A percentile compares a stretch with the other conserved stretches of the same genome.
Conservation (phyloP, 2,329 filamentous ascomycete species). For the Blastomyces parvus region DNA sequence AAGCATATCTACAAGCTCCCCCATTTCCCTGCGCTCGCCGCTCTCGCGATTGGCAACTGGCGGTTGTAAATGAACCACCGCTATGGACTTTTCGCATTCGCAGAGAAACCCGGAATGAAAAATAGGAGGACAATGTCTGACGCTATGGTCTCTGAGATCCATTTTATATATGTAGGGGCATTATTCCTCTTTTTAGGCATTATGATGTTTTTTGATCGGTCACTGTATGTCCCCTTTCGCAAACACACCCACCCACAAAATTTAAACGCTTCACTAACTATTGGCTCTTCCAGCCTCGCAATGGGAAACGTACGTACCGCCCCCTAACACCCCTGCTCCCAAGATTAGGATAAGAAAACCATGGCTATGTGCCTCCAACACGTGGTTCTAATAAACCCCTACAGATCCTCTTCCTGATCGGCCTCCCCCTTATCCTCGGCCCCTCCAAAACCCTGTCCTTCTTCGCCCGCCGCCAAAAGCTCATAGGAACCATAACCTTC, state of each 20-base stretch:
- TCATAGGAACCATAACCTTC: conserved; percentile 84
- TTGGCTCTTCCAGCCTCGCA: conserved; percentile 55
- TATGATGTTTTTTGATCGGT: conserved; percentile 93
- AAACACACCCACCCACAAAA: conserved; percentile 2
- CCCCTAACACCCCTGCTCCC: background rate
- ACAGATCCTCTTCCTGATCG: conserved; percentile 94
- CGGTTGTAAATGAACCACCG: background rate
- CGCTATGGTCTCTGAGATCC: background rate
- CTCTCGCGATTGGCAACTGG: background rate
- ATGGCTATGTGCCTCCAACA: no score
- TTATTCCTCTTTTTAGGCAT: conserved; percentile 93
- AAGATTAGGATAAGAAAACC: conserved; percentile 9
- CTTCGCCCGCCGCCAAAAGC: conserved; percentile 88
- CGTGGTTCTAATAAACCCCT: background rate
- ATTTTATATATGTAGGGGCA: conserved; percentile 51
- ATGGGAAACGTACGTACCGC: conserved; percentile 74
- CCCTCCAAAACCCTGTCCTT: conserved; percentile 83
- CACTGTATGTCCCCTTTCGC: conserved; percentile 56
- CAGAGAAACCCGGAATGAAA: background rate
- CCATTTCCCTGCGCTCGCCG: background rate
- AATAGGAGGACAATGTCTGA: background rate
- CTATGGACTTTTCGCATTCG: background rate
- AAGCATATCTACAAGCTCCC: conserved; percentile 6
- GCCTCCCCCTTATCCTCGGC: conserved; percentile 91
- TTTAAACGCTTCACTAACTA: background rate